Percentiles rank a stretch among this genome's conserved stretches.
Conservation (phyloP, 352 stramenopile genomes). For the Phytopythium chamaehyphon region DNA sequence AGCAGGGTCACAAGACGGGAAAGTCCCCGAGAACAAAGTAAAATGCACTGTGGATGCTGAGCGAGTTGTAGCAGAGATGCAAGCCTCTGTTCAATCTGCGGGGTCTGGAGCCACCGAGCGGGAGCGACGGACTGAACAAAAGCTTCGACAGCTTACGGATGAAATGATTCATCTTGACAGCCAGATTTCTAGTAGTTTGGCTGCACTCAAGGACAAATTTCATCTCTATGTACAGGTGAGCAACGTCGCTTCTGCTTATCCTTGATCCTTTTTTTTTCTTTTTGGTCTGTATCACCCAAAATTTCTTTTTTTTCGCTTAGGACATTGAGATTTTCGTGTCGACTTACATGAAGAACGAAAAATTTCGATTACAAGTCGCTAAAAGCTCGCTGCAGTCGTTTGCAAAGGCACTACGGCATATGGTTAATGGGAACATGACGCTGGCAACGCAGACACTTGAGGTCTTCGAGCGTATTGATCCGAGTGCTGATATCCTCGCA, state of each 20-base stretch:
- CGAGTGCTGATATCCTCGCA: conserved; percentile 50
- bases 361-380: conserved; percentile 75
- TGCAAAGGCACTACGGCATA: conserved; percentile 64
- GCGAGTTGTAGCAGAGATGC: neutral
- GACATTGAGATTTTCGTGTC: conserved; percentile 75
- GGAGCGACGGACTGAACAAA: conserved; percentile 34
- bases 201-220: conserved; percentile 36
- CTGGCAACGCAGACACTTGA: conserved; percentile 32
- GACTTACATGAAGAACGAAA: conserved; percentile 84
- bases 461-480: conserved; percentile 50
- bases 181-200: conserved; percentile 28
- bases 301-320: conserved; percentile 16
- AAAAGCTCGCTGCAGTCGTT: conserved; percentile 76
- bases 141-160: conserved; percentile 40
- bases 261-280: conserved; percentile 1
- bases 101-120: conserved; percentile 2
- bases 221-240: conserved; percentile 59
- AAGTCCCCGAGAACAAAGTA: neutral
- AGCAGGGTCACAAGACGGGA: conserved; percentile 16
- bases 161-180: conserved; percentile 38
- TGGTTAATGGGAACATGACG: conserved; percentile 30
- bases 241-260: neutral
- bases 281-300: no score
- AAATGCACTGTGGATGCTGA: neutral
- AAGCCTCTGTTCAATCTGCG: neutral